Evolutionary conservation across 345 rosid species (phyloP).

Genomic region (Euclidium syriacum): DNA sequence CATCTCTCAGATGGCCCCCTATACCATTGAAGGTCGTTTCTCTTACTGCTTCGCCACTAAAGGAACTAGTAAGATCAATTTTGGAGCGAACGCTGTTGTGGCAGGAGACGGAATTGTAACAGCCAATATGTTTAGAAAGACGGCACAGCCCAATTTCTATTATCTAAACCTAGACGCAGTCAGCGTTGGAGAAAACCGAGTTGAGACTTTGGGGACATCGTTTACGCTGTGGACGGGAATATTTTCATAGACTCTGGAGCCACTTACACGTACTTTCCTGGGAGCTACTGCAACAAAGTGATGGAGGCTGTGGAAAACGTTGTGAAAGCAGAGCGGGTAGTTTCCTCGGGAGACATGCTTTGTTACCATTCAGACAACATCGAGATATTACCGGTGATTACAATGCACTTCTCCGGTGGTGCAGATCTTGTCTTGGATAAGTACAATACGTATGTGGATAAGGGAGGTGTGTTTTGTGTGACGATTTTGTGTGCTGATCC

Average conservation of each 20-base stretch:
- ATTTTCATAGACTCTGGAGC: neutral
- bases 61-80: constrained; percentile 13
- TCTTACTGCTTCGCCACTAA: neutral
- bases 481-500: neutral
- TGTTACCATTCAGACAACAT: neutral
- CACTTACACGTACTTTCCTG: neutral
- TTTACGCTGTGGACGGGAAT: neutral
- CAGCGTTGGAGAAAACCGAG: neutral
- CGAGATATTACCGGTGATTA: neutral
- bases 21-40: neutral
- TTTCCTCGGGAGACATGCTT: neutral
- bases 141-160: neutral
- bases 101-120: neutral
- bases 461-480: neutral
- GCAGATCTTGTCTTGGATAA: constrained; percentile 5
- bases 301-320: neutral
- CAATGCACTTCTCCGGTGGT: neutral
- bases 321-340: neutral
- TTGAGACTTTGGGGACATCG: constrained; percentile 9
- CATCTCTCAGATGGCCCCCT: neutral
- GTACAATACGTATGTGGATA: neutral
- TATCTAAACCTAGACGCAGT: constrained; percentile 8
- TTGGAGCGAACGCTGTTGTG: neutral
- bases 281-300: neutral
- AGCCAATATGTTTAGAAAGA: neutral